A percentile compares a stretch with the other conserved stretches of the same genome.
Conservation (phyloP, 257 asterid species). For the Solanum bulbocastanum region DNA sequence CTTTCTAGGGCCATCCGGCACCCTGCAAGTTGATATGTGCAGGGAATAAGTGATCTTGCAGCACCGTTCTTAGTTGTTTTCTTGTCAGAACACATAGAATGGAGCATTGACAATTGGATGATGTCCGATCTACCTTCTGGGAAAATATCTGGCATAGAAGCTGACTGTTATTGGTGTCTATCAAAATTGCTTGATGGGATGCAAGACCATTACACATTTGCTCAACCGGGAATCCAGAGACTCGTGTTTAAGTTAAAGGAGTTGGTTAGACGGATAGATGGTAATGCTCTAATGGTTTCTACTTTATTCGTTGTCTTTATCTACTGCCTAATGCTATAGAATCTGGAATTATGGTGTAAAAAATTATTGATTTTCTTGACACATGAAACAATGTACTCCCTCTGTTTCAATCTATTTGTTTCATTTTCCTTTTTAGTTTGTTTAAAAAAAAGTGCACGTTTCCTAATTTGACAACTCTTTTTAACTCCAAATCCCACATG, state of each 20-base stretch:
- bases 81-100: constrained; percentile 12
- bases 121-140: constrained; percentile 60
- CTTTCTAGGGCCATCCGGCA: constrained; percentile 79
- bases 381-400: background rate
- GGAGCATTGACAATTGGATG: constrained; percentile 49
- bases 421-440: too few species aligned
- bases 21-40: constrained; percentile 98
- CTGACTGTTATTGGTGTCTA: constrained; percentile 51
- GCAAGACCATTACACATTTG: constrained; percentile 76
- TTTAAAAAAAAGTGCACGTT: background rate
- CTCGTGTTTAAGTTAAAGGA: constrained; percentile 96
- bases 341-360: background rate
- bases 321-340: background rate
- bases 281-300: constrained; percentile 22
- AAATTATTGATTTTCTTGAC: background rate
- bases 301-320: background rate
- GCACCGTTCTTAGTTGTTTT: constrained; percentile 94
- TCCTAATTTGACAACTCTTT: background rate
- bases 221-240: constrained; percentile 96
- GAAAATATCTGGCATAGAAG: constrained; percentile 71
- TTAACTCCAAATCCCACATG: background rate
- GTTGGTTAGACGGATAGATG: constrained; percentile 86
- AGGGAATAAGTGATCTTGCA: constrained; percentile 93
- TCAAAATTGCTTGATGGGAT: too few species aligned
- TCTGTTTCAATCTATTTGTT: background rate